Conservation (phyloP, 1,284 basidiomycete genomes). For the Leccinum pachyderme region DNA sequence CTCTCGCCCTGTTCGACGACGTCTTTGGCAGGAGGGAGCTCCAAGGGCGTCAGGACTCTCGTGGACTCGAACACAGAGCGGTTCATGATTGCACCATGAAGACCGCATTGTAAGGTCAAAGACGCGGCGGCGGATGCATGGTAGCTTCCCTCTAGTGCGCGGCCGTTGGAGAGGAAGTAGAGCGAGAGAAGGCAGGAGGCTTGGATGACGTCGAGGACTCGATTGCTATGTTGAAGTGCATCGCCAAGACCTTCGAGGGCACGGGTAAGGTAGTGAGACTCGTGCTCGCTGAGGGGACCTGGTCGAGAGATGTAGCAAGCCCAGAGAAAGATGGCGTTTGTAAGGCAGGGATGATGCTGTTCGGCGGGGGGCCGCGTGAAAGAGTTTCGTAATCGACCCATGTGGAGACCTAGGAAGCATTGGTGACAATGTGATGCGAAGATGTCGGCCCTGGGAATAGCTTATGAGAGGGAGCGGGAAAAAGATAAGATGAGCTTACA, state of each 20-base stretch:
- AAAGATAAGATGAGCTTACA: constrained; percentile 45
- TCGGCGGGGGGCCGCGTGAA: constrained; percentile 50
- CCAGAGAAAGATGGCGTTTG: constrained; percentile 79
- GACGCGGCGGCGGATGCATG: constrained; percentile 67
- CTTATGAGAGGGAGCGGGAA: constrained; percentile 11
- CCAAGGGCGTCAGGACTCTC: constrained; percentile 41
- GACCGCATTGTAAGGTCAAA: constrained; percentile 63
- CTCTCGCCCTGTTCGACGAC: constrained; percentile 59
- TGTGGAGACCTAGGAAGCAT: constrained; percentile 65
- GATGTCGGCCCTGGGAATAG: constrained; percentile 56
- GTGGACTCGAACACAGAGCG: constrained; percentile 37
- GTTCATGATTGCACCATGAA: constrained; percentile 49
- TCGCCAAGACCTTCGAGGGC: constrained; percentile 59
- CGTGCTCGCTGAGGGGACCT: constrained; percentile 62
- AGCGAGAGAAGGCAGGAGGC: constrained; percentile 69
- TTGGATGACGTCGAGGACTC: constrained; percentile 67
- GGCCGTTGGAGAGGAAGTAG: constrained; percentile 72
- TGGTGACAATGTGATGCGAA: constrained; percentile 75
- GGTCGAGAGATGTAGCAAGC: constrained; percentile 75
- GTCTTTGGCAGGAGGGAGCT: constrained; percentile 55
- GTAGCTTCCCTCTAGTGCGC: constrained; percentile 69
- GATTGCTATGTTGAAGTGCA: constrained; percentile 52
- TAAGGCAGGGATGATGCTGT: constrained; percentile 67
- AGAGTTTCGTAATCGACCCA: constrained; percentile 60
- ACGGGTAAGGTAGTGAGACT: constrained; percentile 62